Evolutionary conservation across 306 rosid species (phyloP), one percentile per base, ranked within the genome.

Genomic region (Cicer bijugum): DNA sequence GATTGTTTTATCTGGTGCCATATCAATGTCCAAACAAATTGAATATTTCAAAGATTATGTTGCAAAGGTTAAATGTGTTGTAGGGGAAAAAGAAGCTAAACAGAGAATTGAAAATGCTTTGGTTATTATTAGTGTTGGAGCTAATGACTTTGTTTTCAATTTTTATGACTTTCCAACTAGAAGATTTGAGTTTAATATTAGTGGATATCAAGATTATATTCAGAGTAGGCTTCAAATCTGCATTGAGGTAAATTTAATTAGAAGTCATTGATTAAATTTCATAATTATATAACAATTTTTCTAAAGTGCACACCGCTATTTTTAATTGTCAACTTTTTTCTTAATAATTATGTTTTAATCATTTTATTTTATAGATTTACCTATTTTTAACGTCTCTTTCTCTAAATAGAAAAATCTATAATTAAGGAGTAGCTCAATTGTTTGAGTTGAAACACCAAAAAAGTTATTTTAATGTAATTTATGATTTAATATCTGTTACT

Each of bases 81-180:
- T 62, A 15, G 92, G 96, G 15, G 69, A 80, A 68, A 78, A 64
- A 10, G 77, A 75, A 46, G 85, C 87, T 53, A 42, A 35, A 17
- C 69, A 52, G 70, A 78, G 77, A 52, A 67, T 86, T 47, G 63
- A 39, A n/a, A 7, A 66, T 48, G 82, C 95, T 75, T 12, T 87
- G 48, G 85, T 80, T 62, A 10, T 88, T 16, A n/a, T 87, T 20
- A 77, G 92, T 87, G 87, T 86, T 39, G 94, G 94, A 45, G 64
- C 80, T 57, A 92, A 92, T 78, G 97, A 92, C 70, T 46, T 92
- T 4, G 20, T 17, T 66, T 19, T 88, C 62, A 87, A 85, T 38
- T 85, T 72, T 69, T 90, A 86, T 38, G 85, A 83, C 67, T 0
- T 84, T 8, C 88, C 93, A 59, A 72, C 57, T 16, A 88, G 91